Percentiles rank a stretch among this genome's conserved stretches.
Conservation (phyloP, 1,284 basidiomycete genomes). For the Cutaneotrichosporon mucoides region DNA sequence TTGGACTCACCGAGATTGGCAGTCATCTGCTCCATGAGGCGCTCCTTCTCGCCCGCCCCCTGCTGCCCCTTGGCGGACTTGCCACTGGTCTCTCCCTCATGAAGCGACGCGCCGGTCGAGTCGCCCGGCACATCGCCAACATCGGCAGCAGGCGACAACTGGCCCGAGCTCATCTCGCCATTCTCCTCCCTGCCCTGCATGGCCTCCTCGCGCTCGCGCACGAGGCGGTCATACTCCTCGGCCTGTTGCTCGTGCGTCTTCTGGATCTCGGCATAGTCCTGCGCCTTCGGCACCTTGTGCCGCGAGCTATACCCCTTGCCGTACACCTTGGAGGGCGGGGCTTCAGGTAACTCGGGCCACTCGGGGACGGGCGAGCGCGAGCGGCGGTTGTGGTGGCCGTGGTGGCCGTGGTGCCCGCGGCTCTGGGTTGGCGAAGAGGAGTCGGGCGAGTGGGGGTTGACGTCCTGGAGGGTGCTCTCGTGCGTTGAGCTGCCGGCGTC, state of each 20-base stretch:
- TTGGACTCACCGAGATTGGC: constrained; percentile 46
- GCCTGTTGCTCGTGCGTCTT: constrained; percentile 39
- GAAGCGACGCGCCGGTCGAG: no score
- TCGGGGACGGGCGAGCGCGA: neutral
- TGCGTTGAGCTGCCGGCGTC: no score
- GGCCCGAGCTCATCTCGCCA: constrained; percentile 3
- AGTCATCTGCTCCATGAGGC: constrained; percentile 56
- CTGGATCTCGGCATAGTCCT: constrained; percentile 41
- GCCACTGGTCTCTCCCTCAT: neutral
- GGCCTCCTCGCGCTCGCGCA: constrained; percentile 27
- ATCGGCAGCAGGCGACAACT: no score
- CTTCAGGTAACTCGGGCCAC: constrained; percentile 28
- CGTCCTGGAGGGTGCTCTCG: no score
- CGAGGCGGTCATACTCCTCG: constrained; percentile 45
- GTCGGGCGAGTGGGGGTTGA: no score
- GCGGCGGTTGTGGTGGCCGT: neutral
- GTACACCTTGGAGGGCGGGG: constrained; percentile 39
- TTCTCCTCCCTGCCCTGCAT: constrained; percentile 20
- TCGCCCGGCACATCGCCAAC: no score
- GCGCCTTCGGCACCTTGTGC: constrained; percentile 51
- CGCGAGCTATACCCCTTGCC: constrained; percentile 41
- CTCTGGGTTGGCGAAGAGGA: no score
- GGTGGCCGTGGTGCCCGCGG: neutral
- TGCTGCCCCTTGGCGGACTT: neutral
- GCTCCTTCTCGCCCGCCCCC: constrained; percentile 46